Percentiles rank a stretch among this genome's conserved stretches.
These are phyloP conservation scores for Mycocentrospora acerina DNA, from an alignment of 2,329 filamentous ascomycete genomes.

Conservation along the genomic window DNA sequence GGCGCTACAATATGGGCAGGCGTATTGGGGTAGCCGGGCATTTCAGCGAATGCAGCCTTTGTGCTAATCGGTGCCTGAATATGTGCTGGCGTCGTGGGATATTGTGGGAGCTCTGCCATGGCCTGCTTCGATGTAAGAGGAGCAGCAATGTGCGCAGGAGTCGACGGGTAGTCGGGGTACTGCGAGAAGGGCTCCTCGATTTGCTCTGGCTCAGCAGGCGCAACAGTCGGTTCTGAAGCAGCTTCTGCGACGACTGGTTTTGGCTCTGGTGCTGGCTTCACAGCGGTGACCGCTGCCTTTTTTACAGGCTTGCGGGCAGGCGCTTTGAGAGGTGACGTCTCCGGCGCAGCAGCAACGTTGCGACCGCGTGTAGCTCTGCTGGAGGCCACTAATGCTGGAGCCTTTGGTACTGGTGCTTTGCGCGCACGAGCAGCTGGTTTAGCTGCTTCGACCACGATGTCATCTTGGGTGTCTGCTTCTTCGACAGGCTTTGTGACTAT, in stretches of 20 bases:
- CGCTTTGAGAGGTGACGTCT: conserved; percentile 28
- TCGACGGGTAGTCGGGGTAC: conserved; percentile 21
- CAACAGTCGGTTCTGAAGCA: background rate
- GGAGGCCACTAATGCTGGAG: conserved; percentile 10
- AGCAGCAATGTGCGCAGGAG: conserved; percentile 18
- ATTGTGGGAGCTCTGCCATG: conserved; percentile 17
- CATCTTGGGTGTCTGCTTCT: conserved; percentile 8
- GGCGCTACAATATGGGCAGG: conserved; percentile 25
- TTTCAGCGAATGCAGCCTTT: conserved; percentile 16
- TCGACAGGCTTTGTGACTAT: conserved; percentile 12
- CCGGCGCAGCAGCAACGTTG: conserved; percentile 14
- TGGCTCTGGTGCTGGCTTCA: conserved; percentile 1
- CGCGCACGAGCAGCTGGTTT: conserved; percentile 23
- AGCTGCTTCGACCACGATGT: conserved; percentile 11
- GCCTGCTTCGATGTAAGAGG: conserved; percentile 13
- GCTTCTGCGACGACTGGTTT: background rate
- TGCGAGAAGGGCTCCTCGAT: conserved; percentile 24
- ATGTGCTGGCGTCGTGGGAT: conserved; percentile 26
- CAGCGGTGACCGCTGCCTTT: conserved; percentile 11
- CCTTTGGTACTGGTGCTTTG: conserved; percentile 18
- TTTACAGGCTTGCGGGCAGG: conserved; percentile 26
- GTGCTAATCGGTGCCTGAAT: conserved; percentile 19
- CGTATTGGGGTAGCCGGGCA: conserved; percentile 27
- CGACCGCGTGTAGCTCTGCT: conserved; percentile 24
- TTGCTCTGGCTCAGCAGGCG: conserved; percentile 5